Conservation (phyloP, 139 green algal genomes). For the Eudorina sp. region DNA sequence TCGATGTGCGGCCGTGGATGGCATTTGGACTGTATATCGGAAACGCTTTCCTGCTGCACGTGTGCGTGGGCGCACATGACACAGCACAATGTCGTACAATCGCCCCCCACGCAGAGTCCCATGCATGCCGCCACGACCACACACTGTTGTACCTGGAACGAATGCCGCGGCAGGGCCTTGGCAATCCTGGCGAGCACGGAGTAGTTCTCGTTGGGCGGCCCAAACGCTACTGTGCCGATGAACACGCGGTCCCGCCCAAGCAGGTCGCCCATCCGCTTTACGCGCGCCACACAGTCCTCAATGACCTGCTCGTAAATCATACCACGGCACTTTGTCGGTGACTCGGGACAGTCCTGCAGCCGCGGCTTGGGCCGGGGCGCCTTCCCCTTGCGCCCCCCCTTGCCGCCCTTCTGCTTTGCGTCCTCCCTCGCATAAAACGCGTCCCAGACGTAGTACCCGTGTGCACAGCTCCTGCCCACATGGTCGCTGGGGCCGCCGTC, state of each 20-base stretch:
- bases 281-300: slow-evolving; percentile 10
- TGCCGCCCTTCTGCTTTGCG: background rate
- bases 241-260: slow-evolving; percentile 54
- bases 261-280: slow-evolving; percentile 48
- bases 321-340: background rate
- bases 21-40: too few relatives aligned
- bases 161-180: slow-evolving; percentile 28
- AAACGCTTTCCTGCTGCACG: too few relatives aligned
- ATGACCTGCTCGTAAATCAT: background rate
- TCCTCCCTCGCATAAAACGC: background rate
- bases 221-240: slow-evolving; percentile 56
- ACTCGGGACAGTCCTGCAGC: background rate
- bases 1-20: too few relatives aligned
- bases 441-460: slow-evolving; percentile 1
- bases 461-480: background rate
- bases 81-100: too few relatives aligned
- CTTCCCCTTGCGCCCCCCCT: too few relatives aligned
- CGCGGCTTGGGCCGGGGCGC: background rate
- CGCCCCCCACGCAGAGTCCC: too few relatives aligned
- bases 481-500: slow-evolving; percentile 62
- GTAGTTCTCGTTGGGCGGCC: slow-evolving; percentile 44
- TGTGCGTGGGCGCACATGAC: too few relatives aligned
- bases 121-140: too few relatives aligned
- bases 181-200: slow-evolving; percentile 54
- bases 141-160: slow-evolving; percentile 56